Evolutionary conservation across 2,329 filamentous ascomycete genomes (phyloP), one percentile per base, ranked within the genome.

Genomic region (Alternaria incomplexa): DNA sequence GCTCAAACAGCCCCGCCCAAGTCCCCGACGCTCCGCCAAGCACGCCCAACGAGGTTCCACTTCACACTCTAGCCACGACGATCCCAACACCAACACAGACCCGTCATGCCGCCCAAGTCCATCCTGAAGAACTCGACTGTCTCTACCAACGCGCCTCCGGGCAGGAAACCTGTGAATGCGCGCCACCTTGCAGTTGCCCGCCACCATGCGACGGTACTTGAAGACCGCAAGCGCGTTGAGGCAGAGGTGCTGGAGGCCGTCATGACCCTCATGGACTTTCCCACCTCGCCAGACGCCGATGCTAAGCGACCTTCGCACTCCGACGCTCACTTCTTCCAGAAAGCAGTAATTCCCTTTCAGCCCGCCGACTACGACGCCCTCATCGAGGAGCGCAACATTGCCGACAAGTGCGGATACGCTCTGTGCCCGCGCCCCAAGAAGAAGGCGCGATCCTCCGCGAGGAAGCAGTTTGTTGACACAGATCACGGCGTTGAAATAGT

Each of bases 351-450:
- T 10, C 85, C 88, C 46, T 98, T 97, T 81, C 92, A 95, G 77
- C 93, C 94, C 1, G 86, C 87, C 56, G 95, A 99, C 82, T 97
- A 96, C 82, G 93, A 97, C 75, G 91, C 92, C 67, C 84, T 98
- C 53, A 89, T 97, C 63, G 87, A 91, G 67, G 96, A 99, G 83
- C 91, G 96, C 73, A 96, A 97, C 78, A 91, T 93, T 68, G 90
- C 92, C 71, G 88, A 86, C 46, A 85, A 88, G 20, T 99, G 96
- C 81, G 96, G 93, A 2, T 98, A 97, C 77, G 85, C 87, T 0
- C 85, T 98, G 26, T 99, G 96, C 79, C 81, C 88, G 1, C 85
- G 85, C 15, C 85, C 88, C n/a, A 89, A 89, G 55, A 81, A 84
- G 15, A 81, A 83, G 11, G 86, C 85, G 2, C 89, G 88, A 15